Evolutionary conservation across 2,329 filamentous ascomycete genomes (phyloP), one percentile per base, ranked within the genome.

Genomic region (Aspergillus hiratsukae): DNA sequence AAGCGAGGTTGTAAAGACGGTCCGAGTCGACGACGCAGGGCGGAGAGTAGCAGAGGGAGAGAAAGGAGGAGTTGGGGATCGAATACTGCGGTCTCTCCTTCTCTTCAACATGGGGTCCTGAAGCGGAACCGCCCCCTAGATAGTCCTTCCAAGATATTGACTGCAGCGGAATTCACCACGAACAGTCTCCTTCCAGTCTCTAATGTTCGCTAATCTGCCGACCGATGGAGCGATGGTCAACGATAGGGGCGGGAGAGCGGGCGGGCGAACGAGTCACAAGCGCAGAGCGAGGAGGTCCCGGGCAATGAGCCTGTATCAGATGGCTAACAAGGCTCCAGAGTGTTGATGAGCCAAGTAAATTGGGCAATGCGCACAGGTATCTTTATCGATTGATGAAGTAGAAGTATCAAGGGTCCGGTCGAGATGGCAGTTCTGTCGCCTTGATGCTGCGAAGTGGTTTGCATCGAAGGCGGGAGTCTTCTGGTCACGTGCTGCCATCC

Each of bases 101-200:
- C 73, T 78, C 73, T 76, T 78, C 72, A 72, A 78, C 76, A 78
- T 78, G 70, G 74, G 72, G 73, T 64, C 66, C 72, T 71, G 58
- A 63, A 63, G 64, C 66, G 64, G 66, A 71, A 72, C 66, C 66
- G 66, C 67, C 67, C 66, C 61, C 28, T 50, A 45, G 59, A 61
- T 53, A 58, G 55, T 55, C 40, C 43, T 51, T 60, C 51, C 55
- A 54, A 58, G 57, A 50, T 59, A 59, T 61, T 56, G 51, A 59
- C 58, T 61, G 55, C 51, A 56, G 58, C 54, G 57, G 48, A 57
- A 52, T 49, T 28, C 58, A 55, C 57, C 61, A 61, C 55, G 54
- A 43, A 35, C n/a, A 45, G 49, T 43, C 54, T 61, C 31, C 31
- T 54, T 48, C 59, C 53, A 50, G 56, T 48, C 48, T 58, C 58